A percentile compares a stretch with the other conserved stretches of the same genome.
phyloP scores from a whole-genome alignment of 2,329 filamentous ascomycete genomes.

The Trichoderma atroviride region DNA sequence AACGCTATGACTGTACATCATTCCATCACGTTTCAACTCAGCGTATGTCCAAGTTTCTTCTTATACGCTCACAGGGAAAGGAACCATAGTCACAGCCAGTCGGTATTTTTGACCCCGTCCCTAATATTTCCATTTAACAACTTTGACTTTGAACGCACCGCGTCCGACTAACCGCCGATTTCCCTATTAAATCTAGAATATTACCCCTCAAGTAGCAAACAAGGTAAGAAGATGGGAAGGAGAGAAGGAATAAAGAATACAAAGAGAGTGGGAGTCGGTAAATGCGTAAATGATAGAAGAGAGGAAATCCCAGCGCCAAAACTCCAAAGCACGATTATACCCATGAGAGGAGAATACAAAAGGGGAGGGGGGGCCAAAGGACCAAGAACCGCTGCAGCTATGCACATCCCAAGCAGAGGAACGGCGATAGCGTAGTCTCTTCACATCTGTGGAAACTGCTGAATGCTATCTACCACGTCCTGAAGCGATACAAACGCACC shows the following conservation, averaged over 20 bases:
- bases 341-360: neutral
- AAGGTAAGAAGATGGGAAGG: neutral
- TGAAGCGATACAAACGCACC: conserved; percentile 76
- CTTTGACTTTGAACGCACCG: neutral
- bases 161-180: neutral
- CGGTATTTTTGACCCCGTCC: conserved; percentile 1
- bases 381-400: neutral
- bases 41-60: neutral
- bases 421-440: conserved; percentile 8
- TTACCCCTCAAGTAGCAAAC: neutral
- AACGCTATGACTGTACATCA: neutral
- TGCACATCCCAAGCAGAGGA: neutral
- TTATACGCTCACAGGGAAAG: neutral
- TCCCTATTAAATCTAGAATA: neutral
- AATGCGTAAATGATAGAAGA: neutral
- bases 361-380: neutral
- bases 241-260: neutral
- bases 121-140: neutral
- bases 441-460: conserved; percentile 39
- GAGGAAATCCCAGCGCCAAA: neutral
- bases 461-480: conserved; percentile 52
- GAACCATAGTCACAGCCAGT: neutral
- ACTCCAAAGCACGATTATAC: neutral
- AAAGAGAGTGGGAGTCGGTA: neutral
- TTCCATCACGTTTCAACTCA: neutral